These are phyloP conservation scores for Collybiopsis luxurians DNA, from an alignment of 768 basidiomycete genomes.

Conservation along the genomic window DNA sequence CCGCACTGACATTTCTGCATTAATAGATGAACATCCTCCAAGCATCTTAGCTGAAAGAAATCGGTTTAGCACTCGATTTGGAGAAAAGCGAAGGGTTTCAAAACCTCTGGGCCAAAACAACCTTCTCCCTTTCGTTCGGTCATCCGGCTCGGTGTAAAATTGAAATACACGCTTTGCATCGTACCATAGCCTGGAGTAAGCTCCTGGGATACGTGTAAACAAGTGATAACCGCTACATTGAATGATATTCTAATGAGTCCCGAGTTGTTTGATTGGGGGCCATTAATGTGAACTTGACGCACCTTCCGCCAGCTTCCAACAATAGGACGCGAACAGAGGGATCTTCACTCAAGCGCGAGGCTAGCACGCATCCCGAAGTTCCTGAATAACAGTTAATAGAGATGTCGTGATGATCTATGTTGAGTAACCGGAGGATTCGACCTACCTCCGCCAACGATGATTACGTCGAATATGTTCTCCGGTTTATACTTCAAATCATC, in stretches of 20 bases:
- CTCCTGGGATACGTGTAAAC: constrained; percentile 42
- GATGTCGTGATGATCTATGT: too few relatives aligned
- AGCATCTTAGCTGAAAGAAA: constrained; percentile 55
- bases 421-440: too few relatives aligned
- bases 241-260: too few relatives aligned
- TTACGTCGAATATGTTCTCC: too few relatives aligned
- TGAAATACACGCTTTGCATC: constrained; percentile 47
- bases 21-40: constrained; percentile 71
- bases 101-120: constrained; percentile 68
- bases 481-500: constrained; percentile 21
- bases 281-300: too few relatives aligned
- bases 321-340: constrained; percentile 51
- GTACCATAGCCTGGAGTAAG: constrained; percentile 38
- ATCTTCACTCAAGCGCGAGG: constrained; percentile 56
- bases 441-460: constrained; percentile 55
- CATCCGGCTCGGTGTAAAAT: constrained; percentile 57
- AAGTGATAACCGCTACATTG: constrained; percentile 39
- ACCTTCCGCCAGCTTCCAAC: constrained; percentile 65
- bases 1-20: constrained; percentile 46
- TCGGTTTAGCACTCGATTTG: background rate
- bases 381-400: too few relatives aligned
- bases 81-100: constrained; percentile 6
- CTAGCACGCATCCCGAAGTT: constrained; percentile 61
- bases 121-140: constrained; percentile 40
- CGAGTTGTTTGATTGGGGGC: too few relatives aligned